phyloP scores from a whole-genome alignment of 345 rosid genomes.

The Salix viminalis region DNA sequence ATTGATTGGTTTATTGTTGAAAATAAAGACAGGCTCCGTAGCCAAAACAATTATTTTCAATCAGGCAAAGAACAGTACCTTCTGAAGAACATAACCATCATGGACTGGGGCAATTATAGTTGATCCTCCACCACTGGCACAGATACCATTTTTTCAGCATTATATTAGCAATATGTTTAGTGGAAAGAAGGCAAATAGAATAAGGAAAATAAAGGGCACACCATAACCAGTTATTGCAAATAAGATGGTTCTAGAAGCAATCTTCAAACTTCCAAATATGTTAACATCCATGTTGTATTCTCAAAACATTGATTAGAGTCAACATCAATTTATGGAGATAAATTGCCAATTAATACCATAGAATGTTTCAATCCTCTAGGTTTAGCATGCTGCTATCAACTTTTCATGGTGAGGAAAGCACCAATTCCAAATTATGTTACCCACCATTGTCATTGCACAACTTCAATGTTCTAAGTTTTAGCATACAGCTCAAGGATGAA shows the following conservation, averaged over 20 bases:
- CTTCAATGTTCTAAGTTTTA: not conserved
- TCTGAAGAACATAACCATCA: constrained; percentile 97
- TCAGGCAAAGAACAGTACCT: constrained; percentile 40
- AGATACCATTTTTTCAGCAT: not conserved
- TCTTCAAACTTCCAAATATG: not conserved
- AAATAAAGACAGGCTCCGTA: not conserved
- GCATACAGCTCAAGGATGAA: not conserved
- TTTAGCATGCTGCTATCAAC: not conserved
- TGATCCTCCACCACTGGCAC: constrained; percentile 95
- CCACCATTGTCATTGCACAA: not conserved
- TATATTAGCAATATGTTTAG: not conserved
- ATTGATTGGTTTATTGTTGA: not conserved
- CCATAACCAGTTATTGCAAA: not conserved
- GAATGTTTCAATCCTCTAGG: not conserved
- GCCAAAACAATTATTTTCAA: not conserved
- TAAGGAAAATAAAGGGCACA: not conserved
- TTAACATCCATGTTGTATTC: not conserved
- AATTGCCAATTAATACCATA: not conserved
- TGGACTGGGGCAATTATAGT: constrained; percentile 93
- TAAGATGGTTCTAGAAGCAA: not conserved
- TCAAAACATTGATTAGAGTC: not conserved
- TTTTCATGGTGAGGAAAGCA: not conserved
- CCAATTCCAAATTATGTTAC: not conserved
- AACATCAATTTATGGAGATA: not conserved
- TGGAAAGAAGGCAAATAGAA: not conserved